A percentile compares a stretch with the other conserved stretches of the same genome.
Conservation (phyloP, 83 land plant genomes). For the Picea abies region DNA sequence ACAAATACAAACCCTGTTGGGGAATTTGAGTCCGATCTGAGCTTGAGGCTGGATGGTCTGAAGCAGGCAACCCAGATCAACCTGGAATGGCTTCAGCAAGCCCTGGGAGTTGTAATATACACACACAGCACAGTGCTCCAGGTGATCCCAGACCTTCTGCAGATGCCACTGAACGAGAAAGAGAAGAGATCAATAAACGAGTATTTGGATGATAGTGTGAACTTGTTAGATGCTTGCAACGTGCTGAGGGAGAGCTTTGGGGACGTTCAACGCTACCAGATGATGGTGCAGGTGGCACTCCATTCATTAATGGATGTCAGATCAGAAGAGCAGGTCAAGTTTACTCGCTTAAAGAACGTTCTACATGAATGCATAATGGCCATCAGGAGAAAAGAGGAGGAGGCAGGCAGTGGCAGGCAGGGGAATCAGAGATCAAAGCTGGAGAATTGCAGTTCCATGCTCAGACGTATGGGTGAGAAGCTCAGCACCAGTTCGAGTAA, state of each 20-base stretch:
- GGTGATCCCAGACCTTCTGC: slow-evolving; percentile 20
- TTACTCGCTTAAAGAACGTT: slow-evolving; percentile 13
- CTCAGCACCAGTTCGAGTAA: slow-evolving; percentile 4
- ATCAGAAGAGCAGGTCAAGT: neutral
- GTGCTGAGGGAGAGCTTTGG: slow-evolving; percentile 23
- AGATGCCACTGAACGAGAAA: slow-evolving; percentile 18
- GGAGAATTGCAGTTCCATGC: slow-evolving; percentile 34
- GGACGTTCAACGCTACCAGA: slow-evolving; percentile 23
- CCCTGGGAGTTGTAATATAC: slow-evolving; percentile 16
- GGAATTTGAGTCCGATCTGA: slow-evolving; percentile 22
- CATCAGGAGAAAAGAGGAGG: slow-evolving; percentile 24
- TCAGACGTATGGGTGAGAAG: slow-evolving; percentile 36
- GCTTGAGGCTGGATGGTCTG: slow-evolving; percentile 17
- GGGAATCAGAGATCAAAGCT: slow-evolving; percentile 27
- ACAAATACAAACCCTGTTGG: neutral
- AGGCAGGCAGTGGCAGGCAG: slow-evolving; percentile 4
- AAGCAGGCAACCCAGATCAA: slow-evolving; percentile 21
- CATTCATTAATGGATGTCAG: slow-evolving; percentile 15
- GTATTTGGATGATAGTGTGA: slow-evolving; percentile 33
- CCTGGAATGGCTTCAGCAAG: slow-evolving; percentile 24
- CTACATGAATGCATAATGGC: slow-evolving; percentile 25
- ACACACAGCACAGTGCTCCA: slow-evolving; percentile 18
- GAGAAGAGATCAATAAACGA: slow-evolving; percentile 27
- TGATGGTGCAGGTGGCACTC: slow-evolving; percentile 29
- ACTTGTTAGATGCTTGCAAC: slow-evolving; percentile 30